Evolutionary conservation across 257 asterid genomes (phyloP), one percentile per base, ranked within the genome.

Genomic region (Nicotiana tabacum): DNA sequence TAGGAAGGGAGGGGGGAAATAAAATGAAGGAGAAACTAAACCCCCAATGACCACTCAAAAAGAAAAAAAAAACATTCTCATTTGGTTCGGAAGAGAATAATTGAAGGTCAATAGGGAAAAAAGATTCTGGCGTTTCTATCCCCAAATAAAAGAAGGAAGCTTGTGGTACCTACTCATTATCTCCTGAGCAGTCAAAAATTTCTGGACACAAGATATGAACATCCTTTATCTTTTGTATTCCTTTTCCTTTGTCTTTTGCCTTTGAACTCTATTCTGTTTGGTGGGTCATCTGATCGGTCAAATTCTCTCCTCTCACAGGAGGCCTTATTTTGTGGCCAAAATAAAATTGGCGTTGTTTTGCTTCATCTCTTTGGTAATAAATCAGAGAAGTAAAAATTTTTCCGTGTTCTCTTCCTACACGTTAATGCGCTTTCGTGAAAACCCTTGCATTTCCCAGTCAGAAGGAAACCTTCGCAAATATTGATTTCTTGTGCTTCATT

Each of bases 401-500:
- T 74, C 15, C 18, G 12, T 24, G 78, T 46, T 72, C 78, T 21
- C 78, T 74, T 48, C 39, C 39, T 24, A 74, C 15, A 74, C 17
- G 24, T 24, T 46, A 24, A 60, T 46, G 62, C 15, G 35, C 79
- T 46, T 74, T 3, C 39, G 7, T 74, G 15, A 77, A 16, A 37
- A 77, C 77, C 61, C 3, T 39, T 76, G 39, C 74, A 53, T 77
- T 29, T 18, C 6, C 29, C 46, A n/a, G 15, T 30, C 11, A 66
- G 51, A n/a, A 4, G 11, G 15, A 77, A 56, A 43, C 13, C 21
- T 65, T 56, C 10, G 7, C 9, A 16, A 77, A 58, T 24, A 58
- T 46, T 81, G 66, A 29, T 15, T 21, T 37, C 35, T 83, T 84
- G 81, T 81, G 53, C 16, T n/a, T 83, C 66, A 13, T 83, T 66